These are phyloP conservation scores for Arthrobotrys sinensis DNA, from an alignment of 2,329 filamentous ascomycete genomes.

Conservation along the genomic window DNA sequence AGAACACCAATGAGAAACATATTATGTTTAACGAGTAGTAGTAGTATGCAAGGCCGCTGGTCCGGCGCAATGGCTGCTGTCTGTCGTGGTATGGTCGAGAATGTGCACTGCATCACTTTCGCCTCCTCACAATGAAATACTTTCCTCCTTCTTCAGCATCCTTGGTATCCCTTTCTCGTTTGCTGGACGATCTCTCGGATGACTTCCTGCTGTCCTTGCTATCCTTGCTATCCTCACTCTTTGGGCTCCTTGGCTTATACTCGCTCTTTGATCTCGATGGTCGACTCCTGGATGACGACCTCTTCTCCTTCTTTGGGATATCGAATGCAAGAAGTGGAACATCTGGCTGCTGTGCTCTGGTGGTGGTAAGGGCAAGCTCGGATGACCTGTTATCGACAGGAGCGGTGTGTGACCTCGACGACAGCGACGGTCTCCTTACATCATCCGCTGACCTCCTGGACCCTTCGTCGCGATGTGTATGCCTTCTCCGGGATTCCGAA, in stretches of 20 bases:
- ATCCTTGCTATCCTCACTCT: slow-evolving; percentile 26
- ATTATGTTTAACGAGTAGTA: slow-evolving; percentile 18
- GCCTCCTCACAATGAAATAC: slow-evolving; percentile 48
- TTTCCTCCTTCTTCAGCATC: slow-evolving; percentile 49
- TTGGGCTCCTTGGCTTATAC: slow-evolving; percentile 35
- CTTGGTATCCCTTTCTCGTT: slow-evolving; percentile 41
- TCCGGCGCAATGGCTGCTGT: slow-evolving; percentile 37
- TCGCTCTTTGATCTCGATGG: slow-evolving; percentile 24
- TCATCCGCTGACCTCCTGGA: slow-evolving; percentile 42
- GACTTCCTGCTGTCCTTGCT: neutral
- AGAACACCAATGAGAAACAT: slow-evolving; percentile 21
- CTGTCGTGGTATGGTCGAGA: slow-evolving; percentile 37
- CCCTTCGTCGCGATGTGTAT: slow-evolving; percentile 40
- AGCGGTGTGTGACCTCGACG: slow-evolving; percentile 37
- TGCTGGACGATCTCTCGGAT: slow-evolving; percentile 37
- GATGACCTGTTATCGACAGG: slow-evolving; percentile 19
- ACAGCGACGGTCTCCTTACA: slow-evolving; percentile 28
- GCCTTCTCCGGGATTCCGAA: slow-evolving; percentile 21
- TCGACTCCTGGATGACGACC: slow-evolving; percentile 13
- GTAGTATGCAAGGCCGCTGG: slow-evolving; percentile 33
- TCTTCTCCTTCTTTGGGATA: slow-evolving; percentile 38
- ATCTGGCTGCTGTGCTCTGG: slow-evolving; percentile 23
- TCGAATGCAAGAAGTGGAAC: slow-evolving; percentile 52
- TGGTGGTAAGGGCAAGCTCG: slow-evolving; percentile 3
- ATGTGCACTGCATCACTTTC: slow-evolving; percentile 45